Evolutionary conservation across 2,329 filamentous ascomycete species (phyloP).

Genomic region (Exserohilum turcica): DNA sequence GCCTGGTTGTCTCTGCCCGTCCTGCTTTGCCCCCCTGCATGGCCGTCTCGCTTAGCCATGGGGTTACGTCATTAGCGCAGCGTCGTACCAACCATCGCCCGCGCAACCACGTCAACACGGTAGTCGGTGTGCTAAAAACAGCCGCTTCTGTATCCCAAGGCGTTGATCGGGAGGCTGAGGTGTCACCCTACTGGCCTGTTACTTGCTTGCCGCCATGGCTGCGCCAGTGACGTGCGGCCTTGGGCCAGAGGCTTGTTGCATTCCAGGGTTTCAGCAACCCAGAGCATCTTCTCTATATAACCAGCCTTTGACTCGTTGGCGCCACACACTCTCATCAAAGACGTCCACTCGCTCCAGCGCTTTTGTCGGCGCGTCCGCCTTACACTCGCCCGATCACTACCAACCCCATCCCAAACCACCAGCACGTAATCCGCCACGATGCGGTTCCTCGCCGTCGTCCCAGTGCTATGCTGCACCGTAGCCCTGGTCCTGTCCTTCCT

Average conservation of each 20-base stretch:
- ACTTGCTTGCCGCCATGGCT: conserved; percentile 16
- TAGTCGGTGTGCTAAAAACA: conserved; percentile 21
- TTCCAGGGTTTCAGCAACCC: neutral
- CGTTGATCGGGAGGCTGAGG: conserved; percentile 27
- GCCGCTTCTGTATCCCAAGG: conserved; percentile 5
- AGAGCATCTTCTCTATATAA: conserved; percentile 10
- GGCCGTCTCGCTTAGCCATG: conserved; percentile 14
- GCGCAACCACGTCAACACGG: conserved; percentile 28
- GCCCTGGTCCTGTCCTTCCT: conserved; percentile 64
- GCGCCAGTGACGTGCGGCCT: conserved; percentile 11
- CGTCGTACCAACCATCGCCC: conserved; percentile 15
- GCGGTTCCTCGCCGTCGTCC: conserved; percentile 57
- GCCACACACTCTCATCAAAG: neutral
- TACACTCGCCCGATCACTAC: neutral
- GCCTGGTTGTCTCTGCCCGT: conserved; percentile 3
- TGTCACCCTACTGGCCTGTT: conserved; percentile 20
- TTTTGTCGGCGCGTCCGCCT: conserved; percentile 7
- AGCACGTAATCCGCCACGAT: conserved; percentile 36
- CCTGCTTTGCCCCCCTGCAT: conserved; percentile 23
- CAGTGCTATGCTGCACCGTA: conserved; percentile 56
- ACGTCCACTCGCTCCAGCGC: conserved; percentile 1
- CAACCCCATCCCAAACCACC: neutral
- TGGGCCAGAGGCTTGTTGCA: conserved; percentile 1
- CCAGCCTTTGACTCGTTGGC: conserved; percentile 1
- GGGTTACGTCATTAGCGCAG: conserved; percentile 21